A percentile compares a stretch with the other conserved stretches of the same genome.
phyloP scores from a whole-genome alignment of 495 filamentous ascomycete species.

The Penicillium coprophilum region DNA sequence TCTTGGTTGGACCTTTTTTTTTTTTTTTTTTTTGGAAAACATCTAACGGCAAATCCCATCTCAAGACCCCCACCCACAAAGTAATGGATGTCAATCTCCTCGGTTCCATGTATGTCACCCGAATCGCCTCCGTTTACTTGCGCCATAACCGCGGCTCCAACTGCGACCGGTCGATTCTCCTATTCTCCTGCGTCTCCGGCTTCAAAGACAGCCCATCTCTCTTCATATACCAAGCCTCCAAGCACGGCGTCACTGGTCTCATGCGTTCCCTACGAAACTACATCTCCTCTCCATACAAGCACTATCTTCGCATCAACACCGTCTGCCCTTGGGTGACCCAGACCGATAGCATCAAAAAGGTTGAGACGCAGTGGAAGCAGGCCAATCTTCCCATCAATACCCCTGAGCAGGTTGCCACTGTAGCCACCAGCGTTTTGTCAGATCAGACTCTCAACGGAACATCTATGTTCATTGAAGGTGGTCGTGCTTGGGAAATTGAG shows the following conservation, averaged over 20 bases:
- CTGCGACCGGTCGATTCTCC: constrained; percentile 46
- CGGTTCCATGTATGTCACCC: constrained; percentile 47
- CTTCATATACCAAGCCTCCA: constrained; percentile 50
- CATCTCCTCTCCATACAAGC: constrained; percentile 37
- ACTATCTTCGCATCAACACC: constrained; percentile 50
- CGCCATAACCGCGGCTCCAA: constrained; percentile 41
- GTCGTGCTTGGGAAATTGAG: constrained; percentile 51
- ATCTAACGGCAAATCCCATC: constrained; percentile 23
- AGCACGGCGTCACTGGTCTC: constrained; percentile 51
- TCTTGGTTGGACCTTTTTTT: background rate
- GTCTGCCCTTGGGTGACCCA: constrained; percentile 57
- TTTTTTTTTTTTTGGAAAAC: background rate
- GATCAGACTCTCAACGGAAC: constrained; percentile 42
- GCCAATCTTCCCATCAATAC: constrained; percentile 48
- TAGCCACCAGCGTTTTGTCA: constrained; percentile 41
- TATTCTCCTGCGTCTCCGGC: constrained; percentile 46
- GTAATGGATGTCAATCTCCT: constrained; percentile 52
- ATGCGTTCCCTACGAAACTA: constrained; percentile 48
- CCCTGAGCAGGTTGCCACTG: constrained; percentile 41
- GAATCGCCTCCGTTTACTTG: constrained; percentile 48
- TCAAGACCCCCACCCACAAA: constrained; percentile 44
- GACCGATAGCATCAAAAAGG: constrained; percentile 42
- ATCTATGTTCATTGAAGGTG: constrained; percentile 49
- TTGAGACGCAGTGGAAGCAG: constrained; percentile 43
- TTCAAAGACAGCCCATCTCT: constrained; percentile 50